These are phyloP conservation scores for Dothideomycetes sp. DNA, from an alignment of 2,329 filamentous ascomycete species.

Conservation along the genomic window DNA sequence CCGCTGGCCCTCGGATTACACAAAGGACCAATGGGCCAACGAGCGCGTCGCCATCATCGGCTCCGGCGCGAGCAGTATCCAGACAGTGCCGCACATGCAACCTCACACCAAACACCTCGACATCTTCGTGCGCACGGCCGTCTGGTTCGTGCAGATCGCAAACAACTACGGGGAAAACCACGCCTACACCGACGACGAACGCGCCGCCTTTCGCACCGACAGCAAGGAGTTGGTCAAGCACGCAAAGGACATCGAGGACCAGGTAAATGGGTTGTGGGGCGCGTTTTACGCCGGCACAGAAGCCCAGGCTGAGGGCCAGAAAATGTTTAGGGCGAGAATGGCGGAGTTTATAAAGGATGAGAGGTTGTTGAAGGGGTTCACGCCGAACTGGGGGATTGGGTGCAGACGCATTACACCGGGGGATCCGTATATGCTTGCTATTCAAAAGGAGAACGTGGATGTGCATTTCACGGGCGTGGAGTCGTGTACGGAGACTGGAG, in stretches of 20 bases:
- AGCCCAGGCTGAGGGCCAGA: slow-evolving; percentile 27
- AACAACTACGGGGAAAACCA: slow-evolving; percentile 35
- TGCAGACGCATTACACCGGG: slow-evolving; percentile 38
- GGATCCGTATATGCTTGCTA: slow-evolving; percentile 40
- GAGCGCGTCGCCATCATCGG: slow-evolving; percentile 34
- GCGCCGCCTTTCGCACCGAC: slow-evolving; percentile 30
- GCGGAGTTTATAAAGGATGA: slow-evolving; percentile 41
- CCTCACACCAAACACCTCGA: slow-evolving; percentile 34
- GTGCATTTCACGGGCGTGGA: slow-evolving; percentile 38
- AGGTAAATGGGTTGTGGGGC: slow-evolving; percentile 38
- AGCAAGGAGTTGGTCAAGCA: slow-evolving; percentile 31
- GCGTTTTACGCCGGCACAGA: slow-evolving; percentile 33
- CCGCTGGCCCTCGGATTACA: slow-evolving; percentile 34
- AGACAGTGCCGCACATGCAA: slow-evolving; percentile 37
- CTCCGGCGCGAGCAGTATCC: slow-evolving; percentile 33
- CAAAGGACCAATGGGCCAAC: slow-evolving; percentile 31
- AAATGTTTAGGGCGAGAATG: slow-evolving; percentile 33
- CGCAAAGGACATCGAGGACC: slow-evolving; percentile 34
- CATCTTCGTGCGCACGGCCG: slow-evolving; percentile 35
- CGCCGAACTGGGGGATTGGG: slow-evolving; percentile 34
- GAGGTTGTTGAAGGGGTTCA: slow-evolving; percentile 36
- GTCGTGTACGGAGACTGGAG: slow-evolving; percentile 34
- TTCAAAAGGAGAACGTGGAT: slow-evolving; percentile 39
- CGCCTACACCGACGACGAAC: slow-evolving; percentile 32
- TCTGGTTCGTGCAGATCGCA: slow-evolving; percentile 35